A percentile compares a stretch with the other conserved stretches of the same genome.
Evolutionary conservation across 2,329 filamentous ascomycete genomes (phyloP).

Genomic region (Sphaerulina musiva): DNA sequence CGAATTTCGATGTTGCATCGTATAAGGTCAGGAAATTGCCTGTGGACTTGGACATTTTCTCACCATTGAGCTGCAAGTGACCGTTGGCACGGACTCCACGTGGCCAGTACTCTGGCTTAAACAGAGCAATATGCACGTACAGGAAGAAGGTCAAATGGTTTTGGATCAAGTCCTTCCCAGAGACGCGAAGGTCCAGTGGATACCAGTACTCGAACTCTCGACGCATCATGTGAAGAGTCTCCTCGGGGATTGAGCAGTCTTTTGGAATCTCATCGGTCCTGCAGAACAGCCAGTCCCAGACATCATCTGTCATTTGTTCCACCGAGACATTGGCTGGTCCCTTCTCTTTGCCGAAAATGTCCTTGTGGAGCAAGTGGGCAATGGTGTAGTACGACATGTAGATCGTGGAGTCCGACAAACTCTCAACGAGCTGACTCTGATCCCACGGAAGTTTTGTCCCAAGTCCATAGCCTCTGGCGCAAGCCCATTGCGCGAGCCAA

Average conservation of each 20-base stretch:
- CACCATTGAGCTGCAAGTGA: constrained; percentile 87
- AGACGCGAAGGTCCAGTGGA: constrained; percentile 78
- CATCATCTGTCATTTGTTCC: constrained; percentile 87
- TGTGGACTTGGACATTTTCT: constrained; percentile 98
- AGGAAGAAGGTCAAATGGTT: constrained; percentile 96
- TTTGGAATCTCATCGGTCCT: constrained; percentile 58
- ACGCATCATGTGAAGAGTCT: constrained; percentile 70
- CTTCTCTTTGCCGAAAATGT: constrained; percentile 72
- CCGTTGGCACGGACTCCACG: constrained; percentile 80
- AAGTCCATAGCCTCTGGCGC: constrained; percentile 81
- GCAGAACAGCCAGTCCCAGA: constrained; percentile 94
- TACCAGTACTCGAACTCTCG: constrained; percentile 97
- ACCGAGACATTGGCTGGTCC: constrained; percentile 64
- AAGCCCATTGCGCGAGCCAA: constrained; percentile 96
- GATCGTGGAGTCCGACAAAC: constrained; percentile 82
- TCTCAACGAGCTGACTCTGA: constrained; percentile 81
- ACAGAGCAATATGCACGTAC: constrained; percentile 87
- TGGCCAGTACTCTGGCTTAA: constrained; percentile 84
- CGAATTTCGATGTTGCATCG: constrained; percentile 83
- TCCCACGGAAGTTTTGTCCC: constrained; percentile 96
- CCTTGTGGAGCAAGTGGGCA: constrained; percentile 58
- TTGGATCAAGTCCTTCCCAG: constrained; percentile 86
- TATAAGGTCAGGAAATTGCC: constrained; percentile 93
- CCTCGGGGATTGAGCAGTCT: constrained; percentile 64
- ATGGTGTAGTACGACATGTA: constrained; percentile 73